phyloP scores from a whole-genome alignment of 805 yeast genomes.

The Maudiozyma pseudohumilis region DNA sequence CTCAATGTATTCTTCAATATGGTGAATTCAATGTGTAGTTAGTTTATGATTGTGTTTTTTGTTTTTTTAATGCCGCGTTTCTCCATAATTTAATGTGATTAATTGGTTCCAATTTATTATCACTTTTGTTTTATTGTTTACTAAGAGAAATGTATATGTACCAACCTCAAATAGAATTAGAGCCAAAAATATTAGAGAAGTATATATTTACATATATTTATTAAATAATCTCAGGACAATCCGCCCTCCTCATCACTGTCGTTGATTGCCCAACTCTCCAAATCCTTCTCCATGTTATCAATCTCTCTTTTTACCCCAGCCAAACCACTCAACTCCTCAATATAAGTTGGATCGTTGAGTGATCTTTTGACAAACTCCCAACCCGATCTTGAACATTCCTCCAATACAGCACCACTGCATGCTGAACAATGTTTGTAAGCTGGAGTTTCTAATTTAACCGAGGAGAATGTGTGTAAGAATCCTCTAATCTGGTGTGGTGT shows the following conservation, averaged over 20 bases:
- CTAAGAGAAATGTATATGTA: not conserved
- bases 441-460: conserved; percentile 57
- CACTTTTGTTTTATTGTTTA: conserved; percentile 1
- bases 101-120: no score
- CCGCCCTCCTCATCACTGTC: conserved; percentile 8
- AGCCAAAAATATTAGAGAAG: not conserved
- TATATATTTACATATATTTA: not conserved
- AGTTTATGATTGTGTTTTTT: no score
- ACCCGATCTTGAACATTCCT: conserved; percentile 40
- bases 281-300: conserved; percentile 22
- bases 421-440: conserved; percentile 78
- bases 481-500: conserved; percentile 91
- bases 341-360: conserved; percentile 50
- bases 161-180: no score
- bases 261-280: conserved; percentile 22
- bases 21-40: no score
- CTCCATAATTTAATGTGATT: no score
- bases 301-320: conserved; percentile 57
- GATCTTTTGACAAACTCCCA: conserved; percentile 80
- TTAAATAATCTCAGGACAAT: not conserved
- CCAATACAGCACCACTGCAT: conserved; percentile 56
- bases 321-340: conserved; percentile 76
- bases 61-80: no score
- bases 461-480: conserved; percentile 56
- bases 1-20: no score